Percentiles rank a stretch among this genome's conserved stretches.
These are phyloP conservation scores for Marasmius fiardii DNA, from an alignment of 1,284 basidiomycete genomes.

Conservation along the genomic window DNA sequence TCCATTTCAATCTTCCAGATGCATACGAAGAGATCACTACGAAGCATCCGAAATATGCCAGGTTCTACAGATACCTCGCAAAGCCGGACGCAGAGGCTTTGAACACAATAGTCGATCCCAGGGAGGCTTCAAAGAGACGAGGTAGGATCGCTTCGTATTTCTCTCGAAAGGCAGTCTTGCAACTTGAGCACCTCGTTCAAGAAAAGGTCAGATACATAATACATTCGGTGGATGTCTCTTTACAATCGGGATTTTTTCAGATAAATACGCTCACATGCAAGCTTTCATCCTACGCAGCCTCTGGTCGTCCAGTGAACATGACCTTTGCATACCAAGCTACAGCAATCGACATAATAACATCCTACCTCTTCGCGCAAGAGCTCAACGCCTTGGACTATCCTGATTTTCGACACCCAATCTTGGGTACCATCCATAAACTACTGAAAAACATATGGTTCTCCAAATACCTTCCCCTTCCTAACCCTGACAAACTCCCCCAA, in stretches of 20 bases:
- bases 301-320: conserved; percentile 5
- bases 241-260: conserved; percentile 1
- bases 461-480: conserved; percentile 17
- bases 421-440: conserved; percentile 10
- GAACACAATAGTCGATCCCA: conserved; percentile 8
- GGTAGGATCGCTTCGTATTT: conserved; percentile 22
- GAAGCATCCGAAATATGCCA: not conserved
- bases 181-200: conserved; percentile 21
- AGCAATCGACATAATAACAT: conserved; percentile 23
- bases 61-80: not conserved
- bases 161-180: conserved; percentile 22
- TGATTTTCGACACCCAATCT: conserved; percentile 20
- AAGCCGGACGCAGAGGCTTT: not conserved
- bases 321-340: conserved; percentile 9
- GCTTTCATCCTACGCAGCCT: conserved; percentile 3
- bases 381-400: conserved; percentile 17
- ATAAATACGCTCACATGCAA: conserved; percentile 12
- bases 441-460: conserved; percentile 13
- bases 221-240: not conserved
- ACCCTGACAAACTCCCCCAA: not conserved
- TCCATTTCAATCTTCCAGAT: not conserved
- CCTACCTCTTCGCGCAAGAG: conserved; percentile 22
- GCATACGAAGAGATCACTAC: not conserved
- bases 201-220: conserved; percentile 18
- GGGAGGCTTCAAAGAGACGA: conserved; percentile 18